phyloP scores from a whole-genome alignment of 2,329 filamentous ascomycete species.

The Triangularia verruculosa region DNA sequence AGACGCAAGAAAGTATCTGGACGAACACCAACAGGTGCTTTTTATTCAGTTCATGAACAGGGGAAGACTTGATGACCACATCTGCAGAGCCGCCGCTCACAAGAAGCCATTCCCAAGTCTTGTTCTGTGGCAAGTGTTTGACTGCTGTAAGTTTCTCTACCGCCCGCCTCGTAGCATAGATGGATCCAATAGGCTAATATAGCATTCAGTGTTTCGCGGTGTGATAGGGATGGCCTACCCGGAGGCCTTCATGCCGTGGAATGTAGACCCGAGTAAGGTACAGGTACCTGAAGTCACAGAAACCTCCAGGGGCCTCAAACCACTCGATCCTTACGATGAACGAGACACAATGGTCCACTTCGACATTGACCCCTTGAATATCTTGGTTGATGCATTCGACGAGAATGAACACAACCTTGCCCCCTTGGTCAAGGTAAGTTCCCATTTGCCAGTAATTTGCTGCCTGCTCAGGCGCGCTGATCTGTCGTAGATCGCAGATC shows the following conservation, averaged over 20 bases:
- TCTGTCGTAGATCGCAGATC: slow-evolving; percentile 3
- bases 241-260: slow-evolving; percentile 2
- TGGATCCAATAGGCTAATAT: background rate
- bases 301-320: background rate
- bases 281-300: slow-evolving; percentile 8
- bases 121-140: slow-evolving; percentile 17
- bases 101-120: background rate
- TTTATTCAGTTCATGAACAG: slow-evolving; percentile 22
- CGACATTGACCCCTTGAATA: slow-evolving; percentile 17
- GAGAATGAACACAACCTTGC: slow-evolving; percentile 10
- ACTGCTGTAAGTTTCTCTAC: slow-evolving; percentile 10
- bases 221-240: slow-evolving; percentile 19
- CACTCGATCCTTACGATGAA: background rate
- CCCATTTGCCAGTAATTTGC: background rate
- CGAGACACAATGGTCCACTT: slow-evolving; percentile 15
- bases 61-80: slow-evolving; percentile 12
- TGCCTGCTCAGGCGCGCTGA: background rate
- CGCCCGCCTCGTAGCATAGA: background rate
- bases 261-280: background rate
- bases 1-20: slow-evolving; percentile 14
- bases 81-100: background rate
- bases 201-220: slow-evolving; percentile 11
- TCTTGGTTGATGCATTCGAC: slow-evolving; percentile 19
- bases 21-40: slow-evolving; percentile 12
- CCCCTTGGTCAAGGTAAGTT: slow-evolving; percentile 13